A percentile compares a stretch with the other conserved stretches of the same genome.
Conservation (phyloP, 163 green algal species). For the Volvox carteri region DNA sequence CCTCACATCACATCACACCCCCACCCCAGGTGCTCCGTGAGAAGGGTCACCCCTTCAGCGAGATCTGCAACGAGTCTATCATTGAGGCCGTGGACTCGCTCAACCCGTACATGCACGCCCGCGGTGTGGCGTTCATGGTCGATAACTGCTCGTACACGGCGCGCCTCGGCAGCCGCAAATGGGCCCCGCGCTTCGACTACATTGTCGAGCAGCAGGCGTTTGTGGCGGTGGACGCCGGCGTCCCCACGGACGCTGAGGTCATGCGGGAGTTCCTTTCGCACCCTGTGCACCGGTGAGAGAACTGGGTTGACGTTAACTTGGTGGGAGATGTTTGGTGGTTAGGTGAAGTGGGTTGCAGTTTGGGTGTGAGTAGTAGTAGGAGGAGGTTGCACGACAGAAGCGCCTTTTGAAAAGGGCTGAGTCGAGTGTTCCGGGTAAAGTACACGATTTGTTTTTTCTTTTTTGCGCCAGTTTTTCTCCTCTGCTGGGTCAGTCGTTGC, state of each 20-base stretch:
- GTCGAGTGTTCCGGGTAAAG: too few species aligned
- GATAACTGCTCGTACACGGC: conserved; percentile 99
- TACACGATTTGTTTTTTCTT: too few species aligned
- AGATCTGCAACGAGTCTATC: conserved; percentile 99
- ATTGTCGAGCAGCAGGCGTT: conserved; percentile 95
- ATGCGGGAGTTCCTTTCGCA: conserved; percentile 91
- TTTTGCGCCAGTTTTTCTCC: too few species aligned
- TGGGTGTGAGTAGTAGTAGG: too few species aligned
- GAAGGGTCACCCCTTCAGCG: conserved; percentile 93
- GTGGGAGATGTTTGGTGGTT: too few species aligned
- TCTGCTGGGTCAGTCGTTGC: too few species aligned
- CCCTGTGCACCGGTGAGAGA: conserved; percentile 85
- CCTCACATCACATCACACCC: background rate
- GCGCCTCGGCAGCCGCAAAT: conserved; percentile 97
- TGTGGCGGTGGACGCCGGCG: conserved; percentile 81
- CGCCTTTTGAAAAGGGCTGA: too few species aligned
- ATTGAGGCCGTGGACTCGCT: conserved; percentile 99
- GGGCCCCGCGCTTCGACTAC: conserved; percentile 98
- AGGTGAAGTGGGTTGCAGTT: too few species aligned
- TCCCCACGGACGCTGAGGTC: conserved; percentile 80
- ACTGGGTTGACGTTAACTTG: too few species aligned
- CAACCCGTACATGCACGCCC: conserved; percentile 99
- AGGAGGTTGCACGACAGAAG: too few species aligned
- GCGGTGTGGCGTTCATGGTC: conserved; percentile 99
- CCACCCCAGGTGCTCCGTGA: conserved; percentile 54